Conservation (phyloP, 306 rosid species). For the Cotoneaster glaucophyllus region DNA sequence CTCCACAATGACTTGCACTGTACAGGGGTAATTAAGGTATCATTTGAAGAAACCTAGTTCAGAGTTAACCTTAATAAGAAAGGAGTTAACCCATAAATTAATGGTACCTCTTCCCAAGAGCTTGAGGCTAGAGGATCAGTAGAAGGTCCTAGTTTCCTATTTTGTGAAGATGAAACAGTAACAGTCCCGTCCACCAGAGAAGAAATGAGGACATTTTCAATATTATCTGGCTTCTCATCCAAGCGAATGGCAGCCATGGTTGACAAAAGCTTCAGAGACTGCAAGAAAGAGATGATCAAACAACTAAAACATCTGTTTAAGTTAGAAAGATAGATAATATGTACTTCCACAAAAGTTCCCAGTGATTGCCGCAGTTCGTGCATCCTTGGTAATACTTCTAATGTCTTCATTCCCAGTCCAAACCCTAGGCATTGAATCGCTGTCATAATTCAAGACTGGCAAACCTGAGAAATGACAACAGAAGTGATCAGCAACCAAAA, state of each 20-base stretch:
- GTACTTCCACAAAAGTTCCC: not conserved
- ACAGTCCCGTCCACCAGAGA: conserved; percentile 50
- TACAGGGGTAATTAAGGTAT: conserved; percentile 69
- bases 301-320: not conserved
- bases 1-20: conserved; percentile 93
- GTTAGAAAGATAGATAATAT: not conserved
- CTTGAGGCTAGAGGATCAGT: conserved; percentile 73
- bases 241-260: conserved; percentile 79
- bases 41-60: conserved; percentile 52
- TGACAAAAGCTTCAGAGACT: conserved; percentile 76
- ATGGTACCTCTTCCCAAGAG: conserved; percentile 85
- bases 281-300: conserved; percentile 12
- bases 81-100: conserved; percentile 2
- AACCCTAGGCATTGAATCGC: conserved; percentile 77
- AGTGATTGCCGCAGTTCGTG: conserved; percentile 54
- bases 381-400: conserved; percentile 65
- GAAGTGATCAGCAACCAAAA: conserved; percentile 15
- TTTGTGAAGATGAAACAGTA: conserved; percentile 38
- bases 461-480: conserved; percentile 52
- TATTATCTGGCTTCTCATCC: conserved; percentile 67
- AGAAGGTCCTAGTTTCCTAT: conserved; percentile 31
- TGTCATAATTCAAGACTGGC: conserved; percentile 69
- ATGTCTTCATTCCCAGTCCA: conserved; percentile 94
- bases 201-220: conserved; percentile 45
- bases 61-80: conserved; percentile 8